Percentiles rank a stretch among this genome's conserved stretches.
These are phyloP conservation scores for Schoenoplectus triqueter DNA, from an alignment of 202 grass and related monocot genomes.

Conservation along the genomic window DNA sequence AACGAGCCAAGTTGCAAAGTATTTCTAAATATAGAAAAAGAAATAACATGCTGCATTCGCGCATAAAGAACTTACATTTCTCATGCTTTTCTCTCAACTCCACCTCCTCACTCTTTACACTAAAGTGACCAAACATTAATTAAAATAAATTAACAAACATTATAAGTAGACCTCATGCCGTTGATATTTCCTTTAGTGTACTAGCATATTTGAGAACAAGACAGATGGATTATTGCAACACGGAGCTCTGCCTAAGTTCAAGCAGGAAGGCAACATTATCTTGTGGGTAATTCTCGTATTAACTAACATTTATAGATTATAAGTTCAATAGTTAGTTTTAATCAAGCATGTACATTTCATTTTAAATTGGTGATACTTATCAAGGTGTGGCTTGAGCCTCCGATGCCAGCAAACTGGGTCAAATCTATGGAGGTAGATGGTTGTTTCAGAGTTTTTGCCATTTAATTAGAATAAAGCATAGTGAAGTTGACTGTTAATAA, in stretches of 20 bases:
- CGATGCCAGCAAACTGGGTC: background rate
- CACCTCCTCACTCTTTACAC: background rate
- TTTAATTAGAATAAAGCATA: background rate
- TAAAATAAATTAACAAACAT: background rate
- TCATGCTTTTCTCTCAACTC: conserved; percentile 6
- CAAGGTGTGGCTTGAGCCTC: background rate
- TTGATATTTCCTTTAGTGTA: conserved; percentile 15
- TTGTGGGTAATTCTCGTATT: conserved; percentile 13
- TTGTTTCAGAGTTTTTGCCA: background rate
- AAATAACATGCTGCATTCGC: conserved; percentile 10
- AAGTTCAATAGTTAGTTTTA: conserved; percentile 4
- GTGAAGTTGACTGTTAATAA: background rate
- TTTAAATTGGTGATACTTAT: background rate
- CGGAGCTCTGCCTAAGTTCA: conserved; percentile 36
- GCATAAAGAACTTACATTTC: conserved; percentile 37
- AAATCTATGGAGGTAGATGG: background rate
- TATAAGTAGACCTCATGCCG: conserved; percentile 17
- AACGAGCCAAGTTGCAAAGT: conserved; percentile 12
- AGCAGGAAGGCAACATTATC: background rate
- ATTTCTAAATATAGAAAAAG: background rate
- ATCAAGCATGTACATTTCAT: background rate
- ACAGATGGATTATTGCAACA: conserved; percentile 34
- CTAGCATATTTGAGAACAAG: background rate
- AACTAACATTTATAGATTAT: background rate
- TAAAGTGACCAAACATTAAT: background rate